Evolutionary conservation across 2,329 filamentous ascomycete genomes (phyloP).

Genomic region (Aaosphaeria arxii): DNA sequence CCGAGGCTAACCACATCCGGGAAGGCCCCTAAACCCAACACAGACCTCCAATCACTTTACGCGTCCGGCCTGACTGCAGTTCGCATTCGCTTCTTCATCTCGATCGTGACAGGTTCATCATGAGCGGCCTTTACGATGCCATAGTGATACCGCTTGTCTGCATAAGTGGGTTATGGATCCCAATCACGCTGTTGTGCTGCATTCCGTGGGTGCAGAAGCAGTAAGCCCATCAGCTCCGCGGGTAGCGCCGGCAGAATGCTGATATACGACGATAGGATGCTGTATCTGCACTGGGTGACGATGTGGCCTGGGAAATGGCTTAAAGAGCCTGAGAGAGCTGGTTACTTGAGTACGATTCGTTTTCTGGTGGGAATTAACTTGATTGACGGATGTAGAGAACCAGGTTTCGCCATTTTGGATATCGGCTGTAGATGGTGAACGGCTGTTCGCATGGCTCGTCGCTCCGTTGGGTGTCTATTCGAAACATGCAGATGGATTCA

Average conservation of each 20-base stretch:
- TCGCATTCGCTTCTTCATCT: too few species aligned
- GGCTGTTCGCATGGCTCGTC: constrained; percentile 87
- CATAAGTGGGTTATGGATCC: constrained; percentile 33
- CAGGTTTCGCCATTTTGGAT: constrained; percentile 84
- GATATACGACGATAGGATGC: constrained; percentile 21
- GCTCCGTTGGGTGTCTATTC: constrained; percentile 74
- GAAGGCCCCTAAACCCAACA: too few species aligned
- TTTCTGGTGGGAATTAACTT: not conserved
- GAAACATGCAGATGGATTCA: constrained; percentile 63
- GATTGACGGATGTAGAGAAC: constrained; percentile 54
- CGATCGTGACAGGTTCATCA: constrained; percentile 2
- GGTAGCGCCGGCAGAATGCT: constrained; percentile 2
- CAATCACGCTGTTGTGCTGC: constrained; percentile 30
- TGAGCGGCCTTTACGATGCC: constrained; percentile 14
- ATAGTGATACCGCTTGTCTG: constrained; percentile 22
- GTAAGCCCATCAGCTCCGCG: constrained; percentile 7
- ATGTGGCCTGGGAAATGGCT: constrained; percentile 36
- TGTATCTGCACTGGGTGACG: constrained; percentile 35
- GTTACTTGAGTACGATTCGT: constrained; percentile 26
- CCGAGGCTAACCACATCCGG: too few species aligned
- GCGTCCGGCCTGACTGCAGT: too few species aligned
- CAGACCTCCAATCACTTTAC: too few species aligned
- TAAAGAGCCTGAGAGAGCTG: constrained; percentile 34
- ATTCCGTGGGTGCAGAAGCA: constrained; percentile 37
- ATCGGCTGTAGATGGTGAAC: constrained; percentile 69